Conservation (phyloP, 768 basidiomycete species). For the Kondoa subrosea region DNA sequence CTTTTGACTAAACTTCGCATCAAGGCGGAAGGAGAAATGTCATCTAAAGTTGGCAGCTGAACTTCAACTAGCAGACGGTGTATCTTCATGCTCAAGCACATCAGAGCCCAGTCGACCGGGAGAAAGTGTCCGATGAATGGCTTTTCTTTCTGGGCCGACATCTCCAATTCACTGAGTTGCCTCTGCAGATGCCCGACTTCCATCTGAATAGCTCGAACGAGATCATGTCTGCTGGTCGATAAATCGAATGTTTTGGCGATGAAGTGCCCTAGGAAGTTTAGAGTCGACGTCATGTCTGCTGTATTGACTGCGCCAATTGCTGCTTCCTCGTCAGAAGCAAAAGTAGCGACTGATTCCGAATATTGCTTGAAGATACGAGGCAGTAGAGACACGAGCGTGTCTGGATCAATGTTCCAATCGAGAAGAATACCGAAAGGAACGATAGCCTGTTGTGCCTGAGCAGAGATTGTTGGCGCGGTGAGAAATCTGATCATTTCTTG, state of each 20-base stretch:
- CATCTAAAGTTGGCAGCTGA: neutral
- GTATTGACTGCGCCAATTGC: no score
- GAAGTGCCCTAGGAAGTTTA: no score
- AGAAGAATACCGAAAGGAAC: conserved; percentile 29
- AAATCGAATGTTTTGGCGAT: no score
- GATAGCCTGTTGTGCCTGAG: conserved; percentile 24
- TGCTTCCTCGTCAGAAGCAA: no score
- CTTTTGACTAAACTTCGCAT: conserved; percentile 37
- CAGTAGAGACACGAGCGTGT: conserved; percentile 35
- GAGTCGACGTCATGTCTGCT: no score
- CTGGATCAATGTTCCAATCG: conserved; percentile 35
- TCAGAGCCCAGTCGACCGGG: conserved; percentile 45
- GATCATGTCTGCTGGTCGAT: no score
- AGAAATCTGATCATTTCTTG: conserved; percentile 29
- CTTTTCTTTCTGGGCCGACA: no score
- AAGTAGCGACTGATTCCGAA: no score
- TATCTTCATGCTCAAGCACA: conserved; percentile 43
- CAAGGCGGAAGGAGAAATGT: conserved; percentile 1
- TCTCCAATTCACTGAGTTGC: no score
- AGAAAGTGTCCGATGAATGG: no score
- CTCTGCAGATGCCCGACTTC: no score
- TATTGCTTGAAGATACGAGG: conserved; percentile 36
- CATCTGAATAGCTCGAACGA: no score
- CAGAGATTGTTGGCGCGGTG: conserved; percentile 22
- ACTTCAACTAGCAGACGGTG: conserved; percentile 20